Evolutionary conservation across 768 basidiomycete genomes (phyloP), one percentile per base, ranked within the genome.

Genomic region (Mycena alexandri): DNA sequence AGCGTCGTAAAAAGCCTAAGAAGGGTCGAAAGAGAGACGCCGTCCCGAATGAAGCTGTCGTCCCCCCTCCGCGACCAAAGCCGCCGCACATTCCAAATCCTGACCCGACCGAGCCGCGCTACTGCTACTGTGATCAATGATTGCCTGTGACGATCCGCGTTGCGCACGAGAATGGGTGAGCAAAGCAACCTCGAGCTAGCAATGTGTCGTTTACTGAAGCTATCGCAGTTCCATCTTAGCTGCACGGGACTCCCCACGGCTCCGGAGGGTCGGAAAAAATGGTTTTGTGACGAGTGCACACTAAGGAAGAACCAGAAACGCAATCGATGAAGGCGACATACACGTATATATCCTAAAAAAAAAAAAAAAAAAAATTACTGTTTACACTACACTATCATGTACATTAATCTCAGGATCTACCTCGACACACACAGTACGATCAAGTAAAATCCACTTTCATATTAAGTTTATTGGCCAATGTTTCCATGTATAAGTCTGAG

Each of bases 91-190:
- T 71, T 25, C 66, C 61, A 11, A 70, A 68, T 56, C 41, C 74
- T 73, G 82, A 87, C 71, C 81, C 84, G 38, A 81, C 82, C 66
- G 89, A 93, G 75, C 80, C 74, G 55, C 80, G 86, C 38, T 98
- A 93, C 77, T 97, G 95, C 77, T 91, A 89, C 75, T 97, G 95
- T 78, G 84, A 92, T 71, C 84, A 90, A 95, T 97, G 95, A 90
- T 97, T 68, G 95, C 83, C 17, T 97, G 95, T 73, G 95, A 97
- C 75, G 86, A 86, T 69, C 79, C 82, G 47, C 80, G 83, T 17
- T 97, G 95, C 76, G 81, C 85, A 69, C 81, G 83, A 43, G 93
- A 95, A 89, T 97, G 95, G 95, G 95, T 92, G 73, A 76, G 92
- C n/a, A n/a, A n/a, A n/a, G n/a, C 83, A 10, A 21, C 29, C 16